Base-by-base conservation (phyloP, 495 filamentous ascomycete species). In the Clavariopsis aquatica region DNA sequence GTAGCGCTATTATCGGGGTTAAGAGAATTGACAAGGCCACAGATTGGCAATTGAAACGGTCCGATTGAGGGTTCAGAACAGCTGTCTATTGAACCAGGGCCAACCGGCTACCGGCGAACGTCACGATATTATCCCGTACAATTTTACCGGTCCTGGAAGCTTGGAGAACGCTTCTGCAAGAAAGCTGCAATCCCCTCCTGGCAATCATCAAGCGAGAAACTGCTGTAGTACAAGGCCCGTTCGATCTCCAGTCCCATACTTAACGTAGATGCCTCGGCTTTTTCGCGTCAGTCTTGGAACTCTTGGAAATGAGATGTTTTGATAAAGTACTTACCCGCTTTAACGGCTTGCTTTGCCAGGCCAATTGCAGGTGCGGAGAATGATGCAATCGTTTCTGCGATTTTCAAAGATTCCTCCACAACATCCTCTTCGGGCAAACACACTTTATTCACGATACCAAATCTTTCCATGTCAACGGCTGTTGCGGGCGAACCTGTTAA, bases 361-460 rank as follows among this genome's bases (percentile, higher is more conserved):
- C 29, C 54, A 47, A 60, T 22, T 22, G 62, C 62, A n/a, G 62
- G 62, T 22, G 56, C 55, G 24, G 62, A 65, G 34, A 60, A 65
- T 22, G 46, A 52, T 8, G 62, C 62, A 45, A 65, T 26, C 12
- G 29, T 36, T 24, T 46, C 19, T n/a, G 62, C 62, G 10, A 54
- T 47, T 38, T 58, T 60, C 45, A 65, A 23, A 19, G 54, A 31
- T 36, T 53, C 54, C 13, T 59, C 54, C 9, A 65, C 24, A 2
- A 65, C 61, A 43, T 65, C 55, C 28, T 66, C 49, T 10, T 51
- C 58, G 3, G 57, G 27, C 28, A 19, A 43, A 22, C 51, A 51
- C 7, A 62, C 64, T 49, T 43, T 66, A 31, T 62, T 66, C 43
- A 66, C 57, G 29, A 66, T 52, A 12, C 64, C 64, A 24, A 61